Evolutionary conservation across 1,284 basidiomycete species (phyloP), one percentile per base, ranked within the genome.

Genomic region (Cryptococcus sp.): DNA sequence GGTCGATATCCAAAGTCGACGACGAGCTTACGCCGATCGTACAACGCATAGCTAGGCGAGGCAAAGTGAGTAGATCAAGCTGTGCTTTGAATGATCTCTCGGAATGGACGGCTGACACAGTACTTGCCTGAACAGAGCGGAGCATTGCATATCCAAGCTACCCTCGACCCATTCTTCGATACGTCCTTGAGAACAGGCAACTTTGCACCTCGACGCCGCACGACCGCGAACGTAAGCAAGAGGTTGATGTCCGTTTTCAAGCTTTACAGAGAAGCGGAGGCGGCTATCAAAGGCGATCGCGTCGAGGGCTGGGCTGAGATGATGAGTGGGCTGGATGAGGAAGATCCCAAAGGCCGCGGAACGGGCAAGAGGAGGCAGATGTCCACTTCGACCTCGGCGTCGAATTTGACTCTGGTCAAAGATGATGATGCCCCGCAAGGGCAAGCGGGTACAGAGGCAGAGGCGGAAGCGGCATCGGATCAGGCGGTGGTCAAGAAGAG

Each of bases 21-120:
- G 92, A 96, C 61, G 84, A 94, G 40, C 80, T 99, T 16, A 81
- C 95, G 41, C 96, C 96, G 6, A 92, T 99, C 64, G 93, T 99
- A 53, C 91, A 92, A 67, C 90, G 87, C 67, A 89, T 95, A 82
- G 88, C 85, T 62, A 87, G 88, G 70, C 87, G 90, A 39, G 85
- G 84, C 25, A 87, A 90, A 80, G 88, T 87, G 68, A 60, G 79
- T 64, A 45, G 22, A 45, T 19, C 42, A 45, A 7, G 42, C 42
- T 17, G 16, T 7, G 5, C 22, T 16, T 13, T 19, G 3, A 45
- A 10, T 8, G 10, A 25, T 11, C 19, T 47, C 5, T 1, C 3
- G 47, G 47, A 20, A 8, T 20, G 3, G 20, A 25, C 16, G 23
- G 46, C 23, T n/a, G 49, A 47, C 13, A 11, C 15, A 15, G 8